Evolutionary conservation across 352 stramenopile genomes (phyloP).

Genomic region (Phytophthora vignae): DNA sequence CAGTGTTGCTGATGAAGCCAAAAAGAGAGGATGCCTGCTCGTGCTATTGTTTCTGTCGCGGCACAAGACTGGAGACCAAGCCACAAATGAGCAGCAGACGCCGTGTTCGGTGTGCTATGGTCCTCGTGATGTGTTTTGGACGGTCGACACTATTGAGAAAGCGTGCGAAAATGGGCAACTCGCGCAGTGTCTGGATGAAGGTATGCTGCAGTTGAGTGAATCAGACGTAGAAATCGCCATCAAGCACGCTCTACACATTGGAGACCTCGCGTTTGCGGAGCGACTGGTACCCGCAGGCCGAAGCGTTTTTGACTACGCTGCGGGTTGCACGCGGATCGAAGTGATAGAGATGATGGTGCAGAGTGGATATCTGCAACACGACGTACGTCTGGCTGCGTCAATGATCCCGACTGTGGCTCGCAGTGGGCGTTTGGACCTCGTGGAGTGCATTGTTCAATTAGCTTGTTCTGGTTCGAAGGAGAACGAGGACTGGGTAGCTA

Average conservation of each 20-base stretch:
- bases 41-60: neutral
- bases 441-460: neutral
- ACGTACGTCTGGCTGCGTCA: neutral
- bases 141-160: neutral
- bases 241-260: neutral
- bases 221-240: neutral
- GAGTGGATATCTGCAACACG: neutral
- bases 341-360: neutral
- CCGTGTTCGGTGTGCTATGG: neutral
- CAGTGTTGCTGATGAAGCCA: neutral
- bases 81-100: neutral
- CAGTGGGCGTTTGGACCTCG: neutral
- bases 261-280: neutral
- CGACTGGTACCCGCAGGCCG: neutral
- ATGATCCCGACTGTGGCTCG: neutral
- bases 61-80: neutral
- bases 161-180: neutral
- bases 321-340: neutral
- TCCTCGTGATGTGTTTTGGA: neutral
- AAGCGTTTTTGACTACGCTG: neutral
- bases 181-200: neutral
- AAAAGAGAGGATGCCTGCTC: neutral
- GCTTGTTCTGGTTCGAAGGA: neutral
- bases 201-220: neutral
- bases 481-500: neutral